Conservation (phyloP, 331 rosid species). For the Dryas integrifolia region DNA sequence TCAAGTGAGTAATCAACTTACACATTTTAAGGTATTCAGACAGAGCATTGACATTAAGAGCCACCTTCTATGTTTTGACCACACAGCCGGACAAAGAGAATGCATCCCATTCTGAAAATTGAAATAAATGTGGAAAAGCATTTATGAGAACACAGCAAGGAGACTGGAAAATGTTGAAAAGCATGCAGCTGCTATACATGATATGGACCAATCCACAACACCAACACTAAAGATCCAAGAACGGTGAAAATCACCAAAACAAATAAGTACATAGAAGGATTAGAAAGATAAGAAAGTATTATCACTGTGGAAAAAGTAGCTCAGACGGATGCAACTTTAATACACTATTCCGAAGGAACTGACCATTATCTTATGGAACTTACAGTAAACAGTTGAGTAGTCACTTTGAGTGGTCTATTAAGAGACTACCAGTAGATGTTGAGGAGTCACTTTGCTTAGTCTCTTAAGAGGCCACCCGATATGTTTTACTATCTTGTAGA, state of each 20-base stretch:
- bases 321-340: too few species aligned
- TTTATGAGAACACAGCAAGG: not conserved
- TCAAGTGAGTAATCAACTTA: constrained; percentile 51
- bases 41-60: constrained; percentile 94
- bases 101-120: constrained; percentile 83
- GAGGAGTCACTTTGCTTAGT: not conserved
- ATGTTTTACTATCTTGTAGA: not conserved
- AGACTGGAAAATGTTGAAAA: not conserved
- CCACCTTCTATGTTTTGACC: constrained; percentile 99
- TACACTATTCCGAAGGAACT: not conserved
- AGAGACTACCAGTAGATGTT: not conserved
- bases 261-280: too few species aligned
- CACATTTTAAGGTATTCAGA: constrained; percentile 88
- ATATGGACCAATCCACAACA: not conserved
- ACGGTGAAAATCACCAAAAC: not conserved
- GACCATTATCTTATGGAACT: not conserved
- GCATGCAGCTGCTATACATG: not conserved
- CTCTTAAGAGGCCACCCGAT: not conserved
- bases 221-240: not conserved
- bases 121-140: constrained; percentile 10
- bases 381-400: not conserved
- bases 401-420: not conserved
- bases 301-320: too few species aligned
- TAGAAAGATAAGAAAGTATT: too few species aligned
- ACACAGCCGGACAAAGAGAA: constrained; percentile 97